Conservation (phyloP, 2,329 filamentous ascomycete genomes). For the Bipolaris bicolor region DNA sequence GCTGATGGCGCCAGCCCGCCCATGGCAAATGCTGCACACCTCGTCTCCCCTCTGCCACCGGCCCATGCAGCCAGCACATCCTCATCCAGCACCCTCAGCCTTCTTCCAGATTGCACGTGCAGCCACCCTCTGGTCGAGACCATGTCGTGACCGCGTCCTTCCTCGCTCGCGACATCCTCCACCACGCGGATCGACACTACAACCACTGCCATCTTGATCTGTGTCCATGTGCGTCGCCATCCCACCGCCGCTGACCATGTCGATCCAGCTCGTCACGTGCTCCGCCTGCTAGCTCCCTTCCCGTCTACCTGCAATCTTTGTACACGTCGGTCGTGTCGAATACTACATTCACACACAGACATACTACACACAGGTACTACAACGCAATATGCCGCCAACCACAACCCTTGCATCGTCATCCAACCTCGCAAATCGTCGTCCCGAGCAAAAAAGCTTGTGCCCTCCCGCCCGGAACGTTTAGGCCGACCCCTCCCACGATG, state of each 20-base stretch:
- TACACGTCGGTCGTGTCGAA: no score
- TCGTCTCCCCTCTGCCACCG: not conserved
- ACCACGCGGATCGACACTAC: slow-evolving; percentile 1
- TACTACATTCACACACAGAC: no score
- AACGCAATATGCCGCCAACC: not conserved
- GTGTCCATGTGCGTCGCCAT: no score
- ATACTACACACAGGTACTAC: no score
- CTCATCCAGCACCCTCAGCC: not conserved
- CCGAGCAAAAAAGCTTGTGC: slow-evolving; percentile 13
- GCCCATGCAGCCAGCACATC: slow-evolving; percentile 3
- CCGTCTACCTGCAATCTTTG: no score
- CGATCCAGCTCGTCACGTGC: no score
- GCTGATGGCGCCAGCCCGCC: slow-evolving; percentile 1
- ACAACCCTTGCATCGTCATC: slow-evolving; percentile 3
- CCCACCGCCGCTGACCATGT: no score
- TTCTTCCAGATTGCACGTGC: slow-evolving; percentile 7
- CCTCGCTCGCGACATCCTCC: not conserved
- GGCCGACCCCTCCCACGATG: not conserved
- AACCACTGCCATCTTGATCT: not conserved
- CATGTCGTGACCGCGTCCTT: not conserved
- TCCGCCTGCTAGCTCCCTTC: no score
- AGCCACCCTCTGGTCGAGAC: slow-evolving; percentile 1
- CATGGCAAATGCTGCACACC: not conserved
- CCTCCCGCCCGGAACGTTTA: slow-evolving; percentile 7
- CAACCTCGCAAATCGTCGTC: slow-evolving; percentile 6